Evolutionary conservation across 2,329 filamentous ascomycete species (phyloP).

Genomic region (Cladosporium sp.): DNA sequence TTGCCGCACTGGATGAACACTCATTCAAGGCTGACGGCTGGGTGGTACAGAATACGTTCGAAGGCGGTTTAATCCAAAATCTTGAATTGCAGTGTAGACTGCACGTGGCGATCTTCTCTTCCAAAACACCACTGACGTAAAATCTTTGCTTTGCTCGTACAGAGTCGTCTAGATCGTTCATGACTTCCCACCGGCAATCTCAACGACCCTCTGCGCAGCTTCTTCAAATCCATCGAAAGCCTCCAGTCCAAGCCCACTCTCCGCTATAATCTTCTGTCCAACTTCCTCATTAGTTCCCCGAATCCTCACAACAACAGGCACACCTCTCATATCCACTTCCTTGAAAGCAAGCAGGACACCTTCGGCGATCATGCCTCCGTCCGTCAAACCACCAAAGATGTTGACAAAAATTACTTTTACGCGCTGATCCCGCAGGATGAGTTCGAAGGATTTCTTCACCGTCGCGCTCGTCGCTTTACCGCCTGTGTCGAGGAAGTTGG

Average conservation of each 20-base stretch:
- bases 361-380: slow-evolving; percentile 76
- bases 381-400: slow-evolving; percentile 66
- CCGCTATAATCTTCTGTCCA: slow-evolving; percentile 64
- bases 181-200: slow-evolving; percentile 42
- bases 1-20: too few species aligned
- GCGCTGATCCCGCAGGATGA: slow-evolving; percentile 66
- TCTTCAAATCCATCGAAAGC: slow-evolving; percentile 73
- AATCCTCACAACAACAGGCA: slow-evolving; percentile 73
- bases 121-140: too few species aligned
- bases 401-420: slow-evolving; percentile 71
- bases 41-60: too few species aligned
- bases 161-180: too few species aligned
- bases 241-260: slow-evolving; percentile 64
- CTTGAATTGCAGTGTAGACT: too few species aligned
- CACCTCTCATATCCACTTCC: slow-evolving; percentile 52
- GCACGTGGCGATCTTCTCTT: too few species aligned
- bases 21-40: too few species aligned
- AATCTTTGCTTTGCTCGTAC: too few species aligned
- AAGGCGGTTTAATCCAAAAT: too few species aligned
- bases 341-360: slow-evolving; percentile 70
- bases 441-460: slow-evolving; percentile 70
- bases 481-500: slow-evolving; percentile 87
- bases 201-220: slow-evolving; percentile 63
- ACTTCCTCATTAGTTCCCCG: slow-evolving; percentile 69
- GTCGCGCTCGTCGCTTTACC: slow-evolving; percentile 82